These are phyloP conservation scores for Populus euphratica DNA, from an alignment of 345 rosid species.

Conservation along the genomic window DNA sequence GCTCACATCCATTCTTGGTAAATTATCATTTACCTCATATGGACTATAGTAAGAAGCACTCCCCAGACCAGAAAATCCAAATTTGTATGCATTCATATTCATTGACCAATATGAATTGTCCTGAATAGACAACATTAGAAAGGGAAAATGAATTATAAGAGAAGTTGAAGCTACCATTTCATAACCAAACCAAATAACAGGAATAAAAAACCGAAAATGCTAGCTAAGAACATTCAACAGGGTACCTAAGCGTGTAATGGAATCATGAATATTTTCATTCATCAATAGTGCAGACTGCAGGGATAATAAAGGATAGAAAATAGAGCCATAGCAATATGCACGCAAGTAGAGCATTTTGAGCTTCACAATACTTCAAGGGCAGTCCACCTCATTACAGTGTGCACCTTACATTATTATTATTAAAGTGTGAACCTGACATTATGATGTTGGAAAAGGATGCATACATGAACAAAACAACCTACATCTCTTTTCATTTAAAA, in stretches of 20 bases:
- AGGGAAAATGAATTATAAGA: not conserved
- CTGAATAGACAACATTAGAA: slow-evolving; percentile 23
- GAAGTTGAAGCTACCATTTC: slow-evolving; percentile 1
- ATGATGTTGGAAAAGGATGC: not conserved
- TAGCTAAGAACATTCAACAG: not conserved
- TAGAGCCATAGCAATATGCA: not conserved
- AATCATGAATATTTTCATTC: not conserved
- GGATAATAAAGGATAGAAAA: not conserved
- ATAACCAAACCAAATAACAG: not conserved
- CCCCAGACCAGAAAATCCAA: slow-evolving; percentile 51
- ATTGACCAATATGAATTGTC: slow-evolving; percentile 51
- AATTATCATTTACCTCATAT: slow-evolving; percentile 49
- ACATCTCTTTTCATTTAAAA: slow-evolving; percentile 6
- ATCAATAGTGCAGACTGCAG: not conserved
- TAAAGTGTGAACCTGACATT: not conserved
- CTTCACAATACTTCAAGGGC: not conserved
- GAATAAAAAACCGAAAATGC: not conserved
- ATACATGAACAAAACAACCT: not conserved
- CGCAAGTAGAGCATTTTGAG: too few relatives aligned
- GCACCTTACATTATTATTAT: not conserved
- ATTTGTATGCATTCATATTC: slow-evolving; percentile 56
- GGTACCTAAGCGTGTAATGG: not conserved
- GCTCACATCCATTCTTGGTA: slow-evolving; percentile 42
- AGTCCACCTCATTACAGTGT: not conserved
- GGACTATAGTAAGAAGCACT: slow-evolving; percentile 38